phyloP scores from a whole-genome alignment of 202 grass and related monocot species.

The Hordeum pubiflorum region DNA sequence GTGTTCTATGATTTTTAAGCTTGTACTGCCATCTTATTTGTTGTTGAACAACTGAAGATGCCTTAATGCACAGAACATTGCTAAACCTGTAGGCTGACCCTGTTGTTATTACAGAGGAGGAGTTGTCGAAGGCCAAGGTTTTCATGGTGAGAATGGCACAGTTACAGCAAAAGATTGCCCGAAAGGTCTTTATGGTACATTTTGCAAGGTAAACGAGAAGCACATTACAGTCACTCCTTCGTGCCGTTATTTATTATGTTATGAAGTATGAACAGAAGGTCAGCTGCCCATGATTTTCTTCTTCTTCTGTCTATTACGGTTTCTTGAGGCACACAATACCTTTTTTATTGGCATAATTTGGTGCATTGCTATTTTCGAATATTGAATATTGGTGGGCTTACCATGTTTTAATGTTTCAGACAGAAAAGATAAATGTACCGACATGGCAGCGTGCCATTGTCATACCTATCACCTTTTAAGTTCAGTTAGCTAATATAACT shows the following conservation, averaged over 20 bases:
- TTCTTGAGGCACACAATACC: neutral
- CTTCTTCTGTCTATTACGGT: neutral
- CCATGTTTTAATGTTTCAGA: neutral
- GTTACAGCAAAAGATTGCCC: slow-evolving; percentile 86
- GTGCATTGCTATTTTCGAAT: neutral
- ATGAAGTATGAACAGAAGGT: neutral
- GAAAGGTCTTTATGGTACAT: slow-evolving; percentile 90
- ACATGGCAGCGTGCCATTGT: neutral
- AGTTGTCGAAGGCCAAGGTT: slow-evolving; percentile 53
- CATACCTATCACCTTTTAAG: slow-evolving; percentile 6
- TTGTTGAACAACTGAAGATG: slow-evolving; percentile 3
- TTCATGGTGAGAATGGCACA: slow-evolving; percentile 82
- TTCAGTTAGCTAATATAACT: slow-evolving; percentile 4
- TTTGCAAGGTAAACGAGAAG: slow-evolving; percentile 76
- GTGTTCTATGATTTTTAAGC: neutral
- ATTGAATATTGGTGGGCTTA: slow-evolving; percentile 7
- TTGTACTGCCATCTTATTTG: neutral
- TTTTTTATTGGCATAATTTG: neutral
- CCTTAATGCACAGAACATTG: slow-evolving; percentile 1
- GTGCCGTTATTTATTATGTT: slow-evolving; percentile 1
- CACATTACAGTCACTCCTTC: neutral
- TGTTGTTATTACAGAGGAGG: slow-evolving; percentile 60
- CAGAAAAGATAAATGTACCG: slow-evolving; percentile 7
- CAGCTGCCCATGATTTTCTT: slow-evolving; percentile 6
- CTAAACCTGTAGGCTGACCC: slow-evolving; percentile 6